These are phyloP conservation scores for Phytophthora agathidicida DNA, from an alignment of 352 stramenopile genomes.

Conservation along the genomic window DNA sequence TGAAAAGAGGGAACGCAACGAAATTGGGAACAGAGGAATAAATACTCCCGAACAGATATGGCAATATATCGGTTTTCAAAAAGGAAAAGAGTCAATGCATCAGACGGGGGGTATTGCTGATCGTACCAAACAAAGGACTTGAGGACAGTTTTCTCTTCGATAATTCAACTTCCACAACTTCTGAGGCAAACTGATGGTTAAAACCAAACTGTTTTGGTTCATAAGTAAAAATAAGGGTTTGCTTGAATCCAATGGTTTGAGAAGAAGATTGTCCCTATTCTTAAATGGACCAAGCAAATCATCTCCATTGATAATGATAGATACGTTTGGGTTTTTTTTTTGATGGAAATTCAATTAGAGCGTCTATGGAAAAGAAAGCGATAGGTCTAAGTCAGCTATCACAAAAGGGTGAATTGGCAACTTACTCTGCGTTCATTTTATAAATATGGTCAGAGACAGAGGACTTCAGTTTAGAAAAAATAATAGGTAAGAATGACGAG, in stretches of 20 bases:
- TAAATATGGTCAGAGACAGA: conserved; percentile 18
- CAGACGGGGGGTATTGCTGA: conserved; percentile 4
- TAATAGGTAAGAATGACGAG: conserved; percentile 5
- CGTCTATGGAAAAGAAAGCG: conserved; percentile 18
- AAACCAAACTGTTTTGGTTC: conserved; percentile 5
- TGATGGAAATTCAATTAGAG: conserved; percentile 14
- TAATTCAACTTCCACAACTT: conserved; percentile 13
- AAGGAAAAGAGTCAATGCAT: conserved; percentile 3
- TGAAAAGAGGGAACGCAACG: too few relatives aligned
- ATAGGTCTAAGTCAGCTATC: conserved; percentile 9
- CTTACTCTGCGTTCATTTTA: conserved; percentile 21
- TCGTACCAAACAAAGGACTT: conserved; percentile 6
- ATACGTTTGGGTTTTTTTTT: conserved; percentile 29
- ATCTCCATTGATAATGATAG: conserved; percentile 17
- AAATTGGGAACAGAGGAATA: too few relatives aligned
- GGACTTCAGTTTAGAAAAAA: conserved; percentile 1
- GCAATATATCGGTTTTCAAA: too few relatives aligned
- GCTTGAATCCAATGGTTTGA: conserved; percentile 15
- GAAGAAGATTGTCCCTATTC: conserved; percentile 20
- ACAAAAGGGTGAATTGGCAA: conserved; percentile 21
- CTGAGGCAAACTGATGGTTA: conserved; percentile 5
- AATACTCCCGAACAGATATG: too few relatives aligned
- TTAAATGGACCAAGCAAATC: conserved; percentile 15
- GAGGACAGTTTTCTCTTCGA: conserved; percentile 17
- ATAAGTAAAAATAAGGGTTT: conserved; percentile 12